phyloP scores from a whole-genome alignment of 129 eudicot genomes.

The Logfia minima region DNA sequence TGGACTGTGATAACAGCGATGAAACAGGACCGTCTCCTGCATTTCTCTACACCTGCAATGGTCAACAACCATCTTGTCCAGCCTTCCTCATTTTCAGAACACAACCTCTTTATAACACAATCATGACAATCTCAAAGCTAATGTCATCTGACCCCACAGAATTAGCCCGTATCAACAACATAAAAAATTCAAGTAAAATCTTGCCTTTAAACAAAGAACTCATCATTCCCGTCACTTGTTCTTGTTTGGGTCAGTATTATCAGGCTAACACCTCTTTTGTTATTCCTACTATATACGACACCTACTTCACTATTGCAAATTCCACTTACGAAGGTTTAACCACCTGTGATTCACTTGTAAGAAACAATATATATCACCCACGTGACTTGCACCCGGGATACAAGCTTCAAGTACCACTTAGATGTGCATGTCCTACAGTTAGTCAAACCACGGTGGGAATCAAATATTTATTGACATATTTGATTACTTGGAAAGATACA shows the following conservation, averaged over 20 bases:
- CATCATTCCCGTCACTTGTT: conserved; percentile 64
- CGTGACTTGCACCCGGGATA: conserved; percentile 21
- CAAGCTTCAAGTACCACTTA: conserved; percentile 53
- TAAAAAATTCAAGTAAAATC: conserved; percentile 20
- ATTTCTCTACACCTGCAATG: conserved; percentile 66
- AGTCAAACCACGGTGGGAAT: conserved; percentile 43
- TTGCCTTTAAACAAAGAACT: conserved; percentile 47
- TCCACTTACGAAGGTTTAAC: conserved; percentile 50
- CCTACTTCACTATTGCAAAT: conserved; percentile 52
- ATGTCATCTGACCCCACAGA: conserved; percentile 40
- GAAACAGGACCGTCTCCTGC: conserved; percentile 47
- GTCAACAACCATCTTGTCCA: conserved; percentile 41
- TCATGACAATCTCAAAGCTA: conserved; percentile 55
- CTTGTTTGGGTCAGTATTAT: conserved; percentile 66
- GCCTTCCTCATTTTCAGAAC: conserved; percentile 56
- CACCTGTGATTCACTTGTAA: conserved; percentile 49
- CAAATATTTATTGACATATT: conserved; percentile 46
- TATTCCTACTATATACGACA: conserved; percentile 20
- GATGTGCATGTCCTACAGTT: conserved; percentile 74
- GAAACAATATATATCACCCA: conserved; percentile 35
- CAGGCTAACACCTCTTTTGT: conserved; percentile 61
- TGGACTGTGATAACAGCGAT: conserved; percentile 43
- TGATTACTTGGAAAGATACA: conserved; percentile 39
- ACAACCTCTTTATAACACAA: conserved; percentile 47
- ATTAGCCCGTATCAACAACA: conserved; percentile 51